These are phyloP conservation scores for Alternaria sp. DNA, from an alignment of 2,329 filamentous ascomycete genomes.

Conservation along the genomic window DNA sequence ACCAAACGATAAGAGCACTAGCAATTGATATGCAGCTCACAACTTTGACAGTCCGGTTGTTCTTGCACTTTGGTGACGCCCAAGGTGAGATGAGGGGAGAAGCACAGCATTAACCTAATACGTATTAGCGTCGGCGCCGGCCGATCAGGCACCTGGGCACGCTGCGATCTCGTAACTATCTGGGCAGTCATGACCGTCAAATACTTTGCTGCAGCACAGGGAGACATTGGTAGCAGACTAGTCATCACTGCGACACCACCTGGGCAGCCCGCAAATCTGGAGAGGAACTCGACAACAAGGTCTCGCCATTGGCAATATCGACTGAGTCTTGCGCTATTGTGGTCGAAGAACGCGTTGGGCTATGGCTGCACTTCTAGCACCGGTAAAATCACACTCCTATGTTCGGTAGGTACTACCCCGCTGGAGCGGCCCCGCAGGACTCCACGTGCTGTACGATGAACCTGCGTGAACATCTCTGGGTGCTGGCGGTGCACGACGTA, in stretches of 20 bases:
- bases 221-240: neutral
- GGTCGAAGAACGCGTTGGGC: neutral
- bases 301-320: neutral
- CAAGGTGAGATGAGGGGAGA: neutral
- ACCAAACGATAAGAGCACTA: neutral
- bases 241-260: neutral
- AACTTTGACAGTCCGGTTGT: neutral
- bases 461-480: too few species aligned
- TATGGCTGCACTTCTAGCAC: slow-evolving; percentile 5
- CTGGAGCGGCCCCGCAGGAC: neutral
- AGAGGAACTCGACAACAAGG: neutral
- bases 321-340: neutral
- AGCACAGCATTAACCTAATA: neutral
- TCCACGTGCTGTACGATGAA: neutral
- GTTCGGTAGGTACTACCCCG: slow-evolving; percentile 8
- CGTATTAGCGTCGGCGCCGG: neutral
- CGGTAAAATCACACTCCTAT: neutral
- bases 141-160: neutral
- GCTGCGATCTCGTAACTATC: neutral
- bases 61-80: neutral
- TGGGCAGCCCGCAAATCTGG: neutral
- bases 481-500: neutral
- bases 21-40: neutral
- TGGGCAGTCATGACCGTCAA: neutral
- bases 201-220: neutral